Evolutionary conservation across 257 asterid species (phyloP).

Genomic region (Solanum megistacrolobum): DNA sequence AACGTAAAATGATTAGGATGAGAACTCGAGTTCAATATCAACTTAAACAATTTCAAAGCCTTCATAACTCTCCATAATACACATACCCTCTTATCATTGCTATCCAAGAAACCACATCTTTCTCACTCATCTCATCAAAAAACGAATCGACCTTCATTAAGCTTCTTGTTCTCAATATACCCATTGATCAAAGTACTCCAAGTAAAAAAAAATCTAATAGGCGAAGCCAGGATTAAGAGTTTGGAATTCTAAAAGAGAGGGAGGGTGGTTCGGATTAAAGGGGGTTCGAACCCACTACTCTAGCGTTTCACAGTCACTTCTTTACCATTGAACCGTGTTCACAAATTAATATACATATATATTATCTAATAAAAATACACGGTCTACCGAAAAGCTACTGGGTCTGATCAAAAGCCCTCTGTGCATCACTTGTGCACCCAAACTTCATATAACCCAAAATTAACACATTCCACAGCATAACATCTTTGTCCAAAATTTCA

Average conservation of each 20-base stretch:
- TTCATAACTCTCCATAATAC: constrained; percentile 27
- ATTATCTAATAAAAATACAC: too few species aligned
- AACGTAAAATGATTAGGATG: constrained; percentile 24
- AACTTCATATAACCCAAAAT: background rate
- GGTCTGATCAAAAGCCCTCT: background rate
- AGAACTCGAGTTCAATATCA: constrained; percentile 22
- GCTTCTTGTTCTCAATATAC: background rate
- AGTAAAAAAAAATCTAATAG: background rate
- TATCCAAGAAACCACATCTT: constrained; percentile 22
- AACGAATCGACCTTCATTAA: background rate
- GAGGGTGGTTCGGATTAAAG: background rate
- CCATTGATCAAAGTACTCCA: constrained; percentile 2
- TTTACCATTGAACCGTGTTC: background rate
- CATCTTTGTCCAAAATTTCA: background rate
- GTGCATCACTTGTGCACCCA: background rate
- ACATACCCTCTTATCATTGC: constrained; percentile 26
- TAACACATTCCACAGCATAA: background rate
- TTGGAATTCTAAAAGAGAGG: background rate
- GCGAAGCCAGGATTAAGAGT: background rate
- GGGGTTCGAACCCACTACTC: background rate
- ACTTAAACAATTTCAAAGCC: constrained; percentile 24
- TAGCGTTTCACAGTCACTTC: background rate
- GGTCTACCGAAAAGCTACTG: background rate
- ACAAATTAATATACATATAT: background rate
- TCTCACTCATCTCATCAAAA: background rate